Percentiles rank a stretch among this genome's conserved stretches.
phyloP scores from a whole-genome alignment of 1,139 yeast species.

The Geotrichum reessii region DNA sequence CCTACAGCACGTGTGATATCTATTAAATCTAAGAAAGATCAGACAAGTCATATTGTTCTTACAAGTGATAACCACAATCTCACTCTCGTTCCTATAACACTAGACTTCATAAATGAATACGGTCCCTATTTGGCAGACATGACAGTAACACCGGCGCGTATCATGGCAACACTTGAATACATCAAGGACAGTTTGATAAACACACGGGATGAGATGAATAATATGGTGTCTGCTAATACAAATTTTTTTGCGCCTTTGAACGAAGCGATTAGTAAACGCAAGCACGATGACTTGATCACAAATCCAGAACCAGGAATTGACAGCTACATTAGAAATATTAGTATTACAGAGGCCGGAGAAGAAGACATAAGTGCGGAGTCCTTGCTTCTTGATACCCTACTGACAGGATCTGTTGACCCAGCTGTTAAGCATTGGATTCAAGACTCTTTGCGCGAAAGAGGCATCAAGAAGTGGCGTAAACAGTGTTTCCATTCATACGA shows the following conservation, averaged over 20 bases:
- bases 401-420: conserved; percentile 55
- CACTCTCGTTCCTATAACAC: conserved; percentile 1
- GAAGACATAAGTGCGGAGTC: conserved; percentile 17
- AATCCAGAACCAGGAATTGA: background rate
- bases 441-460: conserved; percentile 59
- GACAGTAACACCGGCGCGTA: conserved; percentile 31
- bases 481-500: conserved; percentile 50
- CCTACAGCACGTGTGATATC: conserved; percentile 6
- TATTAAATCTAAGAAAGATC: conserved; percentile 19
- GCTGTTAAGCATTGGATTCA: conserved; percentile 46
- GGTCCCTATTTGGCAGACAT: conserved; percentile 32
- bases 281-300: conserved; percentile 8
- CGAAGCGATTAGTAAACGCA: conserved; percentile 23
- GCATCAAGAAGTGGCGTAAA: conserved; percentile 53
- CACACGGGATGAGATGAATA: conserved; percentile 40
- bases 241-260: conserved; percentile 36
- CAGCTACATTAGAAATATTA: conserved; percentile 3
- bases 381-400: conserved; percentile 45
- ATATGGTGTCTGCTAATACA: conserved; percentile 41
- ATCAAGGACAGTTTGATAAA: conserved; percentile 40
- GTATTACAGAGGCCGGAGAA: background rate
- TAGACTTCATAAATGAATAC: conserved; percentile 23
- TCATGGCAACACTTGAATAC: conserved; percentile 36
- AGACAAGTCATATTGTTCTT: conserved; percentile 22
- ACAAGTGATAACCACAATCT: conserved; percentile 5